Evolutionary conservation across 2,329 filamentous ascomycete species (phyloP), one percentile per base, ranked within the genome.

Genomic region (Colletotrichum gigasporum): DNA sequence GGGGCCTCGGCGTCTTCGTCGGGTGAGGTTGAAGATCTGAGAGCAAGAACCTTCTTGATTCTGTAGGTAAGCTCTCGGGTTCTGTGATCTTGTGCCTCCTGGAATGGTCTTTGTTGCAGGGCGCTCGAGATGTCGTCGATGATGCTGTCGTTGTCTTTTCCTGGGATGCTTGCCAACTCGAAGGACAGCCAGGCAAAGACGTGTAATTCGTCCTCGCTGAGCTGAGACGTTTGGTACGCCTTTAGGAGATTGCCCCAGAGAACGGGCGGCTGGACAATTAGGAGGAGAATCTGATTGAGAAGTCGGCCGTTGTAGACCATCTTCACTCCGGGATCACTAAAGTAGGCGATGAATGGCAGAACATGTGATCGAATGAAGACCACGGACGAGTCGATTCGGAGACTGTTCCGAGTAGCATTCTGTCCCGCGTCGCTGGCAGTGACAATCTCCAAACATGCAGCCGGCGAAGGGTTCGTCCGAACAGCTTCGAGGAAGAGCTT

Each of bases 261-360:
- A 0, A 82, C 83, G 0, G 82, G 80, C 0, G 87, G 87, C 1
- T 85, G 75, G 2, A 84, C 72, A 3, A 89, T 74, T 1, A 75
- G 73, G 0, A 77, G 64, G 2, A 88, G 70, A 3, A 89, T 48
- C 12, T 80, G 74, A 30, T 76, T 74, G 2, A 89, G 74, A 37
- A 86, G 78, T 11, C 81, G 75, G 0, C 87, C 87, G 52, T 79
- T 78, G 56, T 79, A 82, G 2, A 87, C 69, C 26, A 79, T 74
- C 63, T 84, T 85, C 45, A 88, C 67, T 0, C 68, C 71, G 1
- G 82, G 79, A 45, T 81, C 74, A 0, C 76, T 72, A 1, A 85
- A 61, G 62, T 77, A 82, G 0, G 37, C 60, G 20, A 84, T 61
- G 41, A 84, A 78, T 0, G 69, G 67, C 0, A 80, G 65, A 0